Base-by-base conservation (phyloP, 768 basidiomycete genomes). In the Kwoniella dejecticola region DNA sequence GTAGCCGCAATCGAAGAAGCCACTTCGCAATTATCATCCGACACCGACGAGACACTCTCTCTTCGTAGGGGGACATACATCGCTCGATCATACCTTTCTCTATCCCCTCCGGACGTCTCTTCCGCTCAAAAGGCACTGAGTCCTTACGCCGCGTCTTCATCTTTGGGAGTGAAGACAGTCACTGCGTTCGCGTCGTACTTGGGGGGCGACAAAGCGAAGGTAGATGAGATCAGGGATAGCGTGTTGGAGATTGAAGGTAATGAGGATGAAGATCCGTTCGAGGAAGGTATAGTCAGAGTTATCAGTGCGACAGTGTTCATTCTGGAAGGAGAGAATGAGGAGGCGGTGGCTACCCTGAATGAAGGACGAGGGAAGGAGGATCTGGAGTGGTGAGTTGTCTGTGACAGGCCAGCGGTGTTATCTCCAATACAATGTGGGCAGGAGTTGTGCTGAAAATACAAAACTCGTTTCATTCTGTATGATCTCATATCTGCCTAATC, bases 231-330 rank as follows among this genome's bases (percentile, higher is more conserved):
- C 27, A 84, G 93, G 17, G 93, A 95, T 77, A 80, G 93, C 23
- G 86, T 88, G 49, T 85, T 95, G 7, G 93, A 97, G 78, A 86
- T 88, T 41, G 92, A 95, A 70, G 85, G 87, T 4, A 89, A 88
- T 23, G 72, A 69, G 26, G 90, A 89, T 70, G 83, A 80, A 17
- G 33, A 36, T 36, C 15, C 33, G 15, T 88, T 88, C 60, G 90
- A 90, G 66, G 90, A 86, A 74, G 84, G 85, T 19, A 76, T 86
- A 44, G 90, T 94, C 5, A 83, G 86, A 54, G 89, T 90, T 27
- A 79, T 91, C 19, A 90, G 90, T 29, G 91, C 87, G n/a, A 91
- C 88, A 12, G 90, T 91, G 0, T 95, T 95, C 77, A 84, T 87
- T 15, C 81, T 85, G 31, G 89, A 89, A 15, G 88, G 87, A 1